phyloP scores from a whole-genome alignment of 1,139 yeast species.

The Zhuliangozyma blackwelliae region DNA sequence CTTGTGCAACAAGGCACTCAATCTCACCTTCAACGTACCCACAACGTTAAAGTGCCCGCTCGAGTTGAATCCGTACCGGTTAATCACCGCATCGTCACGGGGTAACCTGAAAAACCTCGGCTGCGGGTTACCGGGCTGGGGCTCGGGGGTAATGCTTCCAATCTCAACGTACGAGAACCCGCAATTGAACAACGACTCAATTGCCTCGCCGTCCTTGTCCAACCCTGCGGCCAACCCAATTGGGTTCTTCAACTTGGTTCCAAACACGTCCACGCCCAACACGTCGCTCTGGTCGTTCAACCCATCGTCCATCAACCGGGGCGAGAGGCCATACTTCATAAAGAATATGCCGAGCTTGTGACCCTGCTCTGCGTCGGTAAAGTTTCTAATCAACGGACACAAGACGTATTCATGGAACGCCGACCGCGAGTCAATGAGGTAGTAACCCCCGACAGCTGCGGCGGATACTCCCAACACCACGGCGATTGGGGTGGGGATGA shows the following conservation, averaged over 20 bases:
- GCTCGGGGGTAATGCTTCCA: conserved; percentile 88
- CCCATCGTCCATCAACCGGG: conserved; percentile 51
- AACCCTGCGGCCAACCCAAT: conserved; percentile 95
- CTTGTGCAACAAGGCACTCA: conserved; percentile 33
- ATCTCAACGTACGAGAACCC: conserved; percentile 92
- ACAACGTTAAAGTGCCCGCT: conserved; percentile 78
- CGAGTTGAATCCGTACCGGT: conserved; percentile 92
- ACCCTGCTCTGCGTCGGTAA: conserved; percentile 79
- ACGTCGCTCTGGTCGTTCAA: conserved; percentile 43
- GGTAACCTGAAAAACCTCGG: conserved; percentile 89
- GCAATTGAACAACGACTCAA: conserved; percentile 68
- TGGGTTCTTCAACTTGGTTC: conserved; percentile 63
- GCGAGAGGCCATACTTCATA: conserved; percentile 68
- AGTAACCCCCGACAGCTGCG: conserved; percentile 28
- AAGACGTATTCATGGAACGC: conserved; percentile 75
- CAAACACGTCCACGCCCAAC: conserved; percentile 62
- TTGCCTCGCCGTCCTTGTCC: conserved; percentile 93
- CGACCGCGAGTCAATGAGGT: conserved; percentile 72
- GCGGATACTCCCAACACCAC: conserved; percentile 23
- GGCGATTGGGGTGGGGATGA: conserved; percentile 26
- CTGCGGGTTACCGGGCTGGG: conserved; percentile 90
- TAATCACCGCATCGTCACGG: conserved; percentile 84
- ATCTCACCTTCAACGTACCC: conserved; percentile 59
- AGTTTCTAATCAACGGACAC: conserved; percentile 70
- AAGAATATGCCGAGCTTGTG: conserved; percentile 71